Evolutionary conservation across 306 rosid species (phyloP).

Genomic region (Fragaria nilgerrensis): DNA sequence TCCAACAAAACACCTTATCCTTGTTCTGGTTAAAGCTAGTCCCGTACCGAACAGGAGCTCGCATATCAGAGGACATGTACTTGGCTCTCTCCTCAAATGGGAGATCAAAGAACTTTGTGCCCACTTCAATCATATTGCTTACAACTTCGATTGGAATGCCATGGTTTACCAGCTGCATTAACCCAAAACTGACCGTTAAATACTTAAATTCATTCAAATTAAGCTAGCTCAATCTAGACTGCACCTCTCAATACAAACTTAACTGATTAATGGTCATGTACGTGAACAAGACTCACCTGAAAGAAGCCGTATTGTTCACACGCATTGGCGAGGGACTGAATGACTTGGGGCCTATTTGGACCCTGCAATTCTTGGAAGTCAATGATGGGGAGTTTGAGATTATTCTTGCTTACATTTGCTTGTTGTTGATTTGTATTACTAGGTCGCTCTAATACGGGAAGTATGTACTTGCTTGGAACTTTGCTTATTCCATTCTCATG

Average conservation of each 20-base stretch:
- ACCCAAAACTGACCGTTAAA: background rate
- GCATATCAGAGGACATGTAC: slow-evolving; percentile 69
- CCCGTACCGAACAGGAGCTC: slow-evolving; percentile 70
- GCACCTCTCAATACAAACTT: background rate
- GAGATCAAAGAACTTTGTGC: slow-evolving; percentile 63
- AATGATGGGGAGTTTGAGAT: slow-evolving; percentile 60
- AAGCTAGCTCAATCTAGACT: background rate
- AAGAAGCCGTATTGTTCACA: slow-evolving; percentile 70
- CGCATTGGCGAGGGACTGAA: slow-evolving; percentile 57
- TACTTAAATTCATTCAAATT: background rate
- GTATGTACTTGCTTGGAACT: slow-evolving; percentile 61
- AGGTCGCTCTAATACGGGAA: slow-evolving; percentile 65
- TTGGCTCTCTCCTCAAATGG: slow-evolving; percentile 72
- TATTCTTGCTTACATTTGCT: slow-evolving; percentile 15
- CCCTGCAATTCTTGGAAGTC: slow-evolving; percentile 65
- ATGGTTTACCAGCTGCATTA: slow-evolving; percentile 72
- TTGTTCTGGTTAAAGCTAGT: slow-evolving; percentile 76
- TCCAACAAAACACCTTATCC: slow-evolving; percentile 79
- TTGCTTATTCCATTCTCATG: slow-evolving; percentile 51
- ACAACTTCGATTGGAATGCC: slow-evolving; percentile 56
- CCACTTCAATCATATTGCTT: slow-evolving; percentile 54
- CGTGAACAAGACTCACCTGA: slow-evolving; percentile 43
- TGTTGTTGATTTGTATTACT: background rate
- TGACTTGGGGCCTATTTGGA: slow-evolving; percentile 47
- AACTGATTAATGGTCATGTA: background rate